These are phyloP conservation scores for Sugiyamaella japonica DNA, from an alignment of 1,139 yeast genomes.

Conservation along the genomic window DNA sequence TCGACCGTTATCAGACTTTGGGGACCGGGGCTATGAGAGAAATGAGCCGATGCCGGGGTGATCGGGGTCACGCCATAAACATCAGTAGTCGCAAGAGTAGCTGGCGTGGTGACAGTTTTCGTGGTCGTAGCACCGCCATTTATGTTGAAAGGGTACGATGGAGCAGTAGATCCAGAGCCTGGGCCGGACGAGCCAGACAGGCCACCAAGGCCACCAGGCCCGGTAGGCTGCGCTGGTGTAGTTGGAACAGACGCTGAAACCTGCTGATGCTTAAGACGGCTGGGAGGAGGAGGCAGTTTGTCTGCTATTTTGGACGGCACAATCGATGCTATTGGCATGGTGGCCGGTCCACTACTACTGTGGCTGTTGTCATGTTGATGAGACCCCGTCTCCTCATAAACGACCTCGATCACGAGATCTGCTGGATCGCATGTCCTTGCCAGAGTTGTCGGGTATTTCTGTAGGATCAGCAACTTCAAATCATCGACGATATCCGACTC, in stretches of 20 bases:
- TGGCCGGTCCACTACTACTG: background rate
- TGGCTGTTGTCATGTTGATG: background rate
- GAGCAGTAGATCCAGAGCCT: background rate
- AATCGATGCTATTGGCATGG: background rate
- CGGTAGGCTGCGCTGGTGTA: background rate
- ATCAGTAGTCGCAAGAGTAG: background rate
- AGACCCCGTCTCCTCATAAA: slow-evolving; percentile 1
- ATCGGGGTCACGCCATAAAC: background rate
- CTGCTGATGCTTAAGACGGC: slow-evolving; percentile 1
- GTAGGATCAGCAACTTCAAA: slow-evolving; percentile 58
- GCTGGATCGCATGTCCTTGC: slow-evolving; percentile 69
- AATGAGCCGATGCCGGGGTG: slow-evolving; percentile 12
- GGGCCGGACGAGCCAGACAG: no score
- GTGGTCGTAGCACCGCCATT: background rate
- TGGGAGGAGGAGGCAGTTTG: slow-evolving; percentile 10
- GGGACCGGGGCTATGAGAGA: slow-evolving; percentile 16
- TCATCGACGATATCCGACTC: slow-evolving; percentile 69
- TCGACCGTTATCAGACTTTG: slow-evolving; percentile 9
- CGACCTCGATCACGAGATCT: slow-evolving; percentile 46
- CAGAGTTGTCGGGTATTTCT: slow-evolving; percentile 68
- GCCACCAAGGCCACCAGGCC: no score
- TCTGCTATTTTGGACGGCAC: background rate
- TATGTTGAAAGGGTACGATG: background rate
- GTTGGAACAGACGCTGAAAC: background rate
- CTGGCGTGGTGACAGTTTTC: background rate